These are phyloP conservation scores for Ophiocordyceps unilateralis DNA, from an alignment of 2,329 filamentous ascomycete species.

Conservation along the genomic window DNA sequence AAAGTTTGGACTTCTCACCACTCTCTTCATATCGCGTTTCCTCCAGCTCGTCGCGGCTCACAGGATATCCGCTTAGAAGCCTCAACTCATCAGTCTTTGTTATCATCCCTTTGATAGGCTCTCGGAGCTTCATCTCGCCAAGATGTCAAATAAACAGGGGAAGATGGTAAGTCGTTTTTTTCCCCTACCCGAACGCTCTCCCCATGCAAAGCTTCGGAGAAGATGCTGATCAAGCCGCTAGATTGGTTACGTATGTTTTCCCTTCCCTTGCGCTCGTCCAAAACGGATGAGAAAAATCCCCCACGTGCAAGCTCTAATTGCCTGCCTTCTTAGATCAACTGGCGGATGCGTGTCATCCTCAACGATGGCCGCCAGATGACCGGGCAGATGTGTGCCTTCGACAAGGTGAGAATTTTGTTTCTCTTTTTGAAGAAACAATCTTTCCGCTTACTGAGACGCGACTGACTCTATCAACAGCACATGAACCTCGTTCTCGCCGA, in stretches of 20 bases:
- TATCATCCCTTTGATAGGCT: slow-evolving; percentile 7
- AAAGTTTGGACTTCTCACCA: slow-evolving; percentile 24
- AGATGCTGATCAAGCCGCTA: slow-evolving; percentile 44
- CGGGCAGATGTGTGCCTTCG: slow-evolving; percentile 95
- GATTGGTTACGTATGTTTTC: slow-evolving; percentile 52
- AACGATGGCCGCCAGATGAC: slow-evolving; percentile 93
- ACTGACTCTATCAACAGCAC: slow-evolving; percentile 39
- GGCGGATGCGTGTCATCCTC: slow-evolving; percentile 93
- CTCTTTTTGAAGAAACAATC: not conserved
- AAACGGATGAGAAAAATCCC: not conserved
- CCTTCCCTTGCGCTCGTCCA: not conserved
- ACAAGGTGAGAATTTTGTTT: slow-evolving; percentile 51
- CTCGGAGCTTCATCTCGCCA: slow-evolving; percentile 8
- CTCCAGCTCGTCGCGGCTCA: slow-evolving; percentile 18
- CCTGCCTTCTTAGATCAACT: slow-evolving; percentile 64
- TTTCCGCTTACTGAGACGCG: too few relatives aligned
- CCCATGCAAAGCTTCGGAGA: slow-evolving; percentile 28
- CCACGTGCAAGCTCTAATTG: not conserved
- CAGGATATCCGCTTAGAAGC: slow-evolving; percentile 19
- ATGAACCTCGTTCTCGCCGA: slow-evolving; percentile 99
- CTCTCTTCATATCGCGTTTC: slow-evolving; percentile 24
- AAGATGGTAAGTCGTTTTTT: slow-evolving; percentile 93
- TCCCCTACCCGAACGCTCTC: slow-evolving; percentile 11
- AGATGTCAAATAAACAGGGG: slow-evolving; percentile 64
- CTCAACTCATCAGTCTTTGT: slow-evolving; percentile 25